Conservation (phyloP, 768 basidiomycete genomes). For the Pleurotus eryngii region DNA sequence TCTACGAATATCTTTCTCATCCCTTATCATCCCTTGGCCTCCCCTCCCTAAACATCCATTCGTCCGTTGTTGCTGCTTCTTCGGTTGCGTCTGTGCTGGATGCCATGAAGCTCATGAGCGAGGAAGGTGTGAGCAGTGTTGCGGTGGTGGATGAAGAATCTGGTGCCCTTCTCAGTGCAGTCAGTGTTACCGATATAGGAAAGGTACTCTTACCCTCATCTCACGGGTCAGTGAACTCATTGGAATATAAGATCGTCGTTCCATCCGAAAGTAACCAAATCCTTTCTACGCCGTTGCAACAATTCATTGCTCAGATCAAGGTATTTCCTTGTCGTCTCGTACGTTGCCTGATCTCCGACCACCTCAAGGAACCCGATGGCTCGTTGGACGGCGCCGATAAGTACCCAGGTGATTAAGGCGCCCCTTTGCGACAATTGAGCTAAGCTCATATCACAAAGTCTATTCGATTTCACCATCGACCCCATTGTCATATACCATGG, state of each 20-base stretch:
- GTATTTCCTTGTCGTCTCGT: slow-evolving; percentile 27
- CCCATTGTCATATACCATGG: slow-evolving; percentile 65
- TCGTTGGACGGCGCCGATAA: slow-evolving; percentile 75
- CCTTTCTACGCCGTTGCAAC: slow-evolving; percentile 60
- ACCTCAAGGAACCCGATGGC: slow-evolving; percentile 60
- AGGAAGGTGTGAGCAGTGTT: slow-evolving; percentile 79
- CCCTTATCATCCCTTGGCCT: slow-evolving; percentile 54
- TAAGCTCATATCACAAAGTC: slow-evolving; percentile 36
- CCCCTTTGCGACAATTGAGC: not conserved
- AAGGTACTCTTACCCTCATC: slow-evolving; percentile 38
- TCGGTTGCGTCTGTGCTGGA: slow-evolving; percentile 66
- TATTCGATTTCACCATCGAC: slow-evolving; percentile 71
- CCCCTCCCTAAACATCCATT: slow-evolving; percentile 62
- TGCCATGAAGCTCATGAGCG: slow-evolving; percentile 85
- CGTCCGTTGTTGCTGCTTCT: slow-evolving; percentile 59
- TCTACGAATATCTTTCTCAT: slow-evolving; percentile 46
- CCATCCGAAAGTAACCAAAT: slow-evolving; percentile 81
- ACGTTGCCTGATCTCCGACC: not conserved
- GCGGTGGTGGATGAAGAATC: slow-evolving; percentile 70
- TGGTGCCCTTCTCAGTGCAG: slow-evolving; percentile 64
- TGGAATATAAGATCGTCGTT: slow-evolving; percentile 57
- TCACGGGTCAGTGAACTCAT: not conserved
- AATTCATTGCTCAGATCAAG: slow-evolving; percentile 74
- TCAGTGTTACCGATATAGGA: slow-evolving; percentile 82
- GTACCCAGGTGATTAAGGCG: slow-evolving; percentile 56